These are phyloP conservation scores for Cetradonia linearis DNA, from an alignment of 495 filamentous ascomycete species.

Conservation along the genomic window DNA sequence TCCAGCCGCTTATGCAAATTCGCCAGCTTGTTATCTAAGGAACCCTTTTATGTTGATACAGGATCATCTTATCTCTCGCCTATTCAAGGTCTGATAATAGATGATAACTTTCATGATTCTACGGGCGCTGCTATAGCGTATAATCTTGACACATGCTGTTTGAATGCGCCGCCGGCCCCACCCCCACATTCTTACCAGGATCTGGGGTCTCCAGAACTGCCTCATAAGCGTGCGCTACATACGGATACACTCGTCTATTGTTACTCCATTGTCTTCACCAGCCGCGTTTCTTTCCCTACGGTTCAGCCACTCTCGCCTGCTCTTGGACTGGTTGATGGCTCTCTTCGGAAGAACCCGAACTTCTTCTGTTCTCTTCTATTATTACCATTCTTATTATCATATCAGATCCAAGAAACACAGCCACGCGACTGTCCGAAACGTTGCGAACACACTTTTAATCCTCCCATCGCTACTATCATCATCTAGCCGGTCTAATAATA, in stretches of 20 bases:
- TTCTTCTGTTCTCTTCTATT: background rate
- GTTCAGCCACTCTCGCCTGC: background rate
- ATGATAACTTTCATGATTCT: background rate
- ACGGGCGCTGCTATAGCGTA: conserved; percentile 4
- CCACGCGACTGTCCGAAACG: background rate
- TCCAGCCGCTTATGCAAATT: background rate
- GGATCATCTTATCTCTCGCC: background rate
- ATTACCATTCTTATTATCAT: background rate
- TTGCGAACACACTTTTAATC: background rate
- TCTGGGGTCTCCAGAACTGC: background rate
- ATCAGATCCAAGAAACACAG: background rate
- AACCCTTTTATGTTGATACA: background rate
- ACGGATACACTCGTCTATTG: background rate
- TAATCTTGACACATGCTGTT: background rate
- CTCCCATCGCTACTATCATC: background rate
- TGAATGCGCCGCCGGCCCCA: background rate
- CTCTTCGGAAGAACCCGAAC: background rate
- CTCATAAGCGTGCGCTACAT: background rate
- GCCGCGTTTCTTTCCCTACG: background rate
- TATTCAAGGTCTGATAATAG: background rate
- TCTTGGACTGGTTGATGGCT: background rate
- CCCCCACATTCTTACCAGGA: background rate
- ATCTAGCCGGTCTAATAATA: conserved; percentile 9
- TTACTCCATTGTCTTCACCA: background rate
- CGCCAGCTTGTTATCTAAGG: background rate